Evolutionary conservation across 768 basidiomycete species (phyloP).

Genomic region (Podaxis carcinomalis): DNA sequence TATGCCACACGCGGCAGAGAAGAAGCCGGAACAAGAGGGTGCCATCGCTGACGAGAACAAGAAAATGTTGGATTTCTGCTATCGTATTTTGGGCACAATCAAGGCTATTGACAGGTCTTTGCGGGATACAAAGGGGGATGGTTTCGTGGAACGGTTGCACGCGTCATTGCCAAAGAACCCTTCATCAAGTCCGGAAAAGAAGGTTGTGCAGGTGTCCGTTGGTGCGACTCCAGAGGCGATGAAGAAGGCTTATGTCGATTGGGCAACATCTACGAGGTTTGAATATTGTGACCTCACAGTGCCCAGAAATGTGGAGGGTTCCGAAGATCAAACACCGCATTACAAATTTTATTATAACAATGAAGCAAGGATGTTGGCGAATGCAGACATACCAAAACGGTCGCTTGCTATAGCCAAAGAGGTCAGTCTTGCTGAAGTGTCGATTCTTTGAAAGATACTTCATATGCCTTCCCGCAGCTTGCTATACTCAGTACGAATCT

Average conservation of each 20-base stretch:
- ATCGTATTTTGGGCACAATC: conserved; percentile 78
- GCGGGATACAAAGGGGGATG: conserved; percentile 84
- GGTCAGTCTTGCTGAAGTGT: conserved; percentile 31
- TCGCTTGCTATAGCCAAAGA: conserved; percentile 95
- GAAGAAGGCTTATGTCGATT: conserved; percentile 70
- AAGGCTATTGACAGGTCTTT: conserved; percentile 85
- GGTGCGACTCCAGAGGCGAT: conserved; percentile 59
- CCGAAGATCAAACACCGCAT: conserved; percentile 55
- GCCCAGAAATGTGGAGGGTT: conserved; percentile 24
- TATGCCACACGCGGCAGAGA: conserved; percentile 67
- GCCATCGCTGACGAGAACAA: conserved; percentile 66
- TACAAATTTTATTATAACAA: conserved; percentile 82
- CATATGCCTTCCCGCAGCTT: conserved; percentile 45
- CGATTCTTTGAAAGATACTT: not conserved
- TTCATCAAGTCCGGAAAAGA: conserved; percentile 30
- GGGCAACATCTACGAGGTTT: conserved; percentile 81
- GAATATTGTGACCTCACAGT: conserved; percentile 88
- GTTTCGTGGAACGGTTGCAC: conserved; percentile 77
- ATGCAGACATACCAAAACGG: conserved; percentile 85
- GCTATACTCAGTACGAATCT: conserved; percentile 91
- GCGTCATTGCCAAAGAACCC: conserved; percentile 71
- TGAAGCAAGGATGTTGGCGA: conserved; percentile 80
- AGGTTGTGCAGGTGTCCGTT: not conserved
- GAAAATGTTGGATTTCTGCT: conserved; percentile 78
- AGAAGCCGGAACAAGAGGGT: conserved; percentile 52